Conservation (phyloP, 2,329 filamentous ascomycete genomes). For the Fusarium citri region DNA sequence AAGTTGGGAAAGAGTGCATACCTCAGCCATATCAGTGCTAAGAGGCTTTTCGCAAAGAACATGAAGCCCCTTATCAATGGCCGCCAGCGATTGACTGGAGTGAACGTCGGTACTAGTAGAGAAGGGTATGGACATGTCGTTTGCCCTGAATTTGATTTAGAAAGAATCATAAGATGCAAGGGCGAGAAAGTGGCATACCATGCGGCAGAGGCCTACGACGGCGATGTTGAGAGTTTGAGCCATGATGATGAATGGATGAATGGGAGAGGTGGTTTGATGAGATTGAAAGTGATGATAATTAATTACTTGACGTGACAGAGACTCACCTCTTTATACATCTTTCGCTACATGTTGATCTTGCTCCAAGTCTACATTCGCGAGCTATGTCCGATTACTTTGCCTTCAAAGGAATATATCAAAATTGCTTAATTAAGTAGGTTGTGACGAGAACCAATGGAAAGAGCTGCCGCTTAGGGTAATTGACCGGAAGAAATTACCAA, state of each 20-base stretch:
- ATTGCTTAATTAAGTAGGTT: no score
- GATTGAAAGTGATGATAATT: no score
- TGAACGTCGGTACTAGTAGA: constrained; percentile 64
- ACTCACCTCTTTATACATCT: background rate
- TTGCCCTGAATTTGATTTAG: constrained; percentile 44
- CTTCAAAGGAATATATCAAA: background rate
- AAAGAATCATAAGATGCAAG: rapidly evolving
- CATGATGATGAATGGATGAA: background rate
- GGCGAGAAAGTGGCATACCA: constrained; percentile 47
- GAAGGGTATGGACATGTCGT: constrained; percentile 61
- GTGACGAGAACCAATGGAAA: no score
- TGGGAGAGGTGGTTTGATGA: no score
- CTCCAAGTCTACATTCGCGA: background rate
- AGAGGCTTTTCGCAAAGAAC: constrained; percentile 71
- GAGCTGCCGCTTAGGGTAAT: no score
- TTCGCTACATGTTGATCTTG: background rate
- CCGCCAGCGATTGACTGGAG: constrained; percentile 67
- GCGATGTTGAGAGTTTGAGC: constrained; percentile 56
- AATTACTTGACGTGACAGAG: background rate
- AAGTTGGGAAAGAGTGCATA: constrained; percentile 48
- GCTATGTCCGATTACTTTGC: background rate
- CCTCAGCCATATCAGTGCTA: constrained; percentile 56
- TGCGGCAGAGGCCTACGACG: constrained; percentile 63
- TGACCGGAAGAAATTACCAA: no score
- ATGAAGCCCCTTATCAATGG: constrained; percentile 65